Evolutionary conservation across 169 alveolate species (phyloP).

Genomic region (Perkinsus olseni): DNA sequence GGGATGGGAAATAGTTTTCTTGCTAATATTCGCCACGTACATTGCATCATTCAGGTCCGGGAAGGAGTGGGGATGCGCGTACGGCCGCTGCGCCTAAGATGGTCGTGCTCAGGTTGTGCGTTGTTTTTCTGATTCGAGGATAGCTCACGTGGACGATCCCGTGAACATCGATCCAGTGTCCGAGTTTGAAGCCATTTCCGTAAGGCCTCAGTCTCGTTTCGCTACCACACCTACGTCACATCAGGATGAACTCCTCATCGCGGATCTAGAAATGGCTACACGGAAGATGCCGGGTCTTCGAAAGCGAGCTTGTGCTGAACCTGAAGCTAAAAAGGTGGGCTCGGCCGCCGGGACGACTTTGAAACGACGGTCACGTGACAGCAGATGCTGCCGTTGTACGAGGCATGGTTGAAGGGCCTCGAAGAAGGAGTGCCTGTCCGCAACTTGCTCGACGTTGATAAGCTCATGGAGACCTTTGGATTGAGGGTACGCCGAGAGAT

Average conservation of each 20-base stretch:
- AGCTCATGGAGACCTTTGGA: neutral
- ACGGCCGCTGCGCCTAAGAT: no score
- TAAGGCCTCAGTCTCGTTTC: neutral
- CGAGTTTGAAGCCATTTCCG: neutral
- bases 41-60: neutral
- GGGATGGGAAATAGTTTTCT: neutral
- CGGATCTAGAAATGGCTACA: neutral
- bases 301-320: neutral
- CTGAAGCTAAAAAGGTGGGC: neutral
- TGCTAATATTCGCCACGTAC: neutral
- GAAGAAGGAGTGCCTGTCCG: neutral
- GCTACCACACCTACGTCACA: neutral
- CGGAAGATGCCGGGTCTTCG: neutral
- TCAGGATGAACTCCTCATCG: neutral
- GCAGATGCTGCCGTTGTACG: neutral
- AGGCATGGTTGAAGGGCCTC: neutral
- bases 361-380: neutral
- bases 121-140: neutral
- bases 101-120: neutral
- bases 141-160: neutral
- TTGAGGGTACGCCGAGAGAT: neutral
- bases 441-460: neutral
- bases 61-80: no score
- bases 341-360: no score
- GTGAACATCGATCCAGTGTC: neutral